Conservation (phyloP, 2,329 filamentous ascomycete species). For the Aphanocladium album region DNA sequence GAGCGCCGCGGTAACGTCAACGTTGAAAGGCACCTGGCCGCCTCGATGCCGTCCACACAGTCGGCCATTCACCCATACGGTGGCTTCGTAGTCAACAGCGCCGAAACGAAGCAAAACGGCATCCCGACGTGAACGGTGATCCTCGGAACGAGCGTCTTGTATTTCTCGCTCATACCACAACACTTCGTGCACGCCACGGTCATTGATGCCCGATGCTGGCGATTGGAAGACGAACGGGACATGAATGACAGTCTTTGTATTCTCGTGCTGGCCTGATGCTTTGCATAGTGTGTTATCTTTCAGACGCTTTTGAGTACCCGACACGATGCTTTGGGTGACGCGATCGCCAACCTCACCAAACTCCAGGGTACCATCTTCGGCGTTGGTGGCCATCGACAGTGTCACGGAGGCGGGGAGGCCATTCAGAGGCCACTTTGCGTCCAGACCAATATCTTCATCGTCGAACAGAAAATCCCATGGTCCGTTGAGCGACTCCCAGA, state of each 20-base stretch:
- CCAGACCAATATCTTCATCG: constrained; percentile 54
- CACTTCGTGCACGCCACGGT: constrained; percentile 59
- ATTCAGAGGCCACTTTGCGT: constrained; percentile 46
- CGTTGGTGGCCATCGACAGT: constrained; percentile 17
- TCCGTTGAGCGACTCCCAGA: constrained; percentile 58
- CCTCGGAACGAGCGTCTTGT: constrained; percentile 42
- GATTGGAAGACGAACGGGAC: constrained; percentile 64
- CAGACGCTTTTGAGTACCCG: constrained; percentile 42
- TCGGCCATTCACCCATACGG: constrained; percentile 50
- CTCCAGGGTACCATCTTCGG: constrained; percentile 23
- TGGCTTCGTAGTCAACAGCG: constrained; percentile 58
- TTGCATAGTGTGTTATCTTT: constrained; percentile 38
- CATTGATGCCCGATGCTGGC: constrained; percentile 56
- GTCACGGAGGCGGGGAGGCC: constrained; percentile 42
- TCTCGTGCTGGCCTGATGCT: constrained; percentile 21
- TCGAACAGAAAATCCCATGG: constrained; percentile 62
- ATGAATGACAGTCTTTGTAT: constrained; percentile 48
- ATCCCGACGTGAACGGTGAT: constrained; percentile 36
- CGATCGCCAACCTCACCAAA: constrained; percentile 18
- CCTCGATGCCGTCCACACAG: constrained; percentile 51
- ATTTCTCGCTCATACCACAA: constrained; percentile 60
- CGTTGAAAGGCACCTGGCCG: constrained; percentile 53
- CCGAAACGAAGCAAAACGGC: constrained; percentile 49
- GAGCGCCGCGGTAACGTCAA: constrained; percentile 53
- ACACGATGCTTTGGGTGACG: constrained; percentile 41